Base-by-base conservation (phyloP, 2,329 filamentous ascomycete genomes). In the Fusarium sp. region DNA sequence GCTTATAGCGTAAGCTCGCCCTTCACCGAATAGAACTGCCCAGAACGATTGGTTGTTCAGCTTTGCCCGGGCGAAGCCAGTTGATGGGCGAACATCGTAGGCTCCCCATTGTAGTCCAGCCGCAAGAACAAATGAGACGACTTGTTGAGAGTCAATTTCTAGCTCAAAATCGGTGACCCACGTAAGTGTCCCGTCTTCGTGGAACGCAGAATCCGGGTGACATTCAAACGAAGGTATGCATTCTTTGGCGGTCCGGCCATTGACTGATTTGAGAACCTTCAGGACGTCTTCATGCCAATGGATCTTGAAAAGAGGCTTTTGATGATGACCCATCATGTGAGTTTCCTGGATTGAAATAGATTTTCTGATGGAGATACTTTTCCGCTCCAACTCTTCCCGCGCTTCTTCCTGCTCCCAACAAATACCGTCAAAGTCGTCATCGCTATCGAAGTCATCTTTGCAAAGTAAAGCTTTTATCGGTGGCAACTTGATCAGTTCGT, bases 401-500 rank as follows among this genome's bases (percentile, higher is more conserved):
- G 35, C 35, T 9, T 36, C 8, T 36, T 17, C 0, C 0, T 36
- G 0, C 4, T 8, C 6, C 22, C 22, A 24, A 15, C 2, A 6
- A 42, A n/a, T 5, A 17, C 11, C 0, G 39, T 10, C 4, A 42
- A 6, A 11, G 13, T 10, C 2, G 22, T 42, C 10, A 11, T 42
- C 41, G 2, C 17, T 6, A 42, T 44, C 5, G 26, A 26, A 26
- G 1, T 12, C 41, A 24, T 17, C 41, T 17, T 7, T 8, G 17
- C 4, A 3, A 26, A 3, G 5, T 1, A 18, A 6, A 0, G n/a
- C 11, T 13, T 3, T 26, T 0, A 11, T 45, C 3, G 17, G 17
- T 0, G 10, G 24, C n/a, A 45, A 45, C 42, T 13, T 45, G 5
- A 45, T 26, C 3, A 45, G 44, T 26, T 45, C 24, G 8, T 20